These are phyloP conservation scores for Lactarius indigo DNA, from an alignment of 768 basidiomycete genomes.

Conservation along the genomic window DNA sequence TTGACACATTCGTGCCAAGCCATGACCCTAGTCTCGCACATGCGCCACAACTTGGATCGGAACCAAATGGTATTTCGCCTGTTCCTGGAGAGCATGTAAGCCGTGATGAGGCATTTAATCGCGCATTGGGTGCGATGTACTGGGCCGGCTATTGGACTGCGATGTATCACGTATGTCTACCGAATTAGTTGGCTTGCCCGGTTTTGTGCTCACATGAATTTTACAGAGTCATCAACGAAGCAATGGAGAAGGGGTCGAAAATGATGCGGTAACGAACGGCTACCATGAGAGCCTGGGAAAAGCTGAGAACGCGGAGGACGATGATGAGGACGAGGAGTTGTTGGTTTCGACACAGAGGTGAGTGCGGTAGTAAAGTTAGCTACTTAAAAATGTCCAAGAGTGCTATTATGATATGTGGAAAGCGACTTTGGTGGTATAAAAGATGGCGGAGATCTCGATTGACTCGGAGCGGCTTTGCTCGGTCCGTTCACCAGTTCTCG, in stretches of 20 bases:
- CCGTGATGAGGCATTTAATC: conserved; percentile 73
- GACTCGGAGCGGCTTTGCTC: background rate
- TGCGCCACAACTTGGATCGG: conserved; percentile 24
- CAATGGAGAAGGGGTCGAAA: conserved; percentile 16
- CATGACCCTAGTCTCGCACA: conserved; percentile 58
- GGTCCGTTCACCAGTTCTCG: background rate
- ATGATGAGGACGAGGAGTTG: conserved; percentile 23
- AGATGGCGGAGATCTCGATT: background rate
- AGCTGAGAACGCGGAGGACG: conserved; percentile 22
- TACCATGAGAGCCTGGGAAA: background rate
- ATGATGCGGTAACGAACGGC: background rate
- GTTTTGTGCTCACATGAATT: background rate
- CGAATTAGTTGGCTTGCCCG: background rate
- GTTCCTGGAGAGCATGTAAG: conserved; percentile 42
- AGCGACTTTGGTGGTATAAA: background rate
- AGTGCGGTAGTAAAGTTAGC: conserved; percentile 11
- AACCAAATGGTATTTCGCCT: conserved; percentile 17
- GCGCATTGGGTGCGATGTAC: conserved; percentile 76
- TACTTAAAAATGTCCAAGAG: background rate
- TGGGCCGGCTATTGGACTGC: conserved; percentile 90
- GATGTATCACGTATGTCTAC: conserved; percentile 56
- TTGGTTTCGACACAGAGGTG: conserved; percentile 28
- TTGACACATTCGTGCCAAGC: conserved; percentile 64
- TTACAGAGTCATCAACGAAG: conserved; percentile 11
- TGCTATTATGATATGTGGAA: background rate